Base-by-base conservation (phyloP, 2,329 filamentous ascomycete species). In the Geosmithia flava region DNA sequence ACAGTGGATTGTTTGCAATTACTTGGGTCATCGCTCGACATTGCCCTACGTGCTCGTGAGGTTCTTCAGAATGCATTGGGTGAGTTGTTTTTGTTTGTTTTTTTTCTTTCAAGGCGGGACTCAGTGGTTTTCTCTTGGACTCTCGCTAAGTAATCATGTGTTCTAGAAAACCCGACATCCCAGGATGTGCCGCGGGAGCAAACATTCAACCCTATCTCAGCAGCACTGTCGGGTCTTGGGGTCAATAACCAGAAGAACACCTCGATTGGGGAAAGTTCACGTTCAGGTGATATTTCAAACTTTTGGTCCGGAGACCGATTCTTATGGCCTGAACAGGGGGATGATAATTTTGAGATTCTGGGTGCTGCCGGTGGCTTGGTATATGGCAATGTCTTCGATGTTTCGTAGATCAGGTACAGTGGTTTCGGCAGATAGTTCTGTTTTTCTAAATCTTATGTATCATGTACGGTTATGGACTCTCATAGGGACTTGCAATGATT, bases 31-130 rank as follows among this genome's bases (percentile, higher is more conserved):
- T 47, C 49, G 7, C 45, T 46, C 7, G 43, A 47, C n/a, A 51
- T 52, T 48, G 51, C 49, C 7, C 39, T 52, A 11, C 49, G 49
- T n/a, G 51, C 49, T 33, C 40, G 46, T 11, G 51, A 52, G 17
- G 51, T 49, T 20, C 41, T 51, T 16, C 48, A 47, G 20, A 52
- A 47, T 23, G 44, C 51, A 29, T 44, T 52, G 33, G 47, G 49
- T 52, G 48, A 47, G 30, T 19, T 7, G 27, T 19, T n/a, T 10
- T 19, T 47, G 17, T 20, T 40, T 27, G 23, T 8, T n/a, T n/a
- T n/a, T n/a, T n/a, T n/a, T n/a, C n/a, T n/a, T n/a, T n/a, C n/a
- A n/a, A n/a, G 23, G 23, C 8, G 23, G 4, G 8, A 8, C 23
- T 27, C 23, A 27, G 23, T 27, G 23, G 23, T 27, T 27, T 27